Conservation (phyloP, 2,329 filamentous ascomycete genomes). For the Fusarium citri region DNA sequence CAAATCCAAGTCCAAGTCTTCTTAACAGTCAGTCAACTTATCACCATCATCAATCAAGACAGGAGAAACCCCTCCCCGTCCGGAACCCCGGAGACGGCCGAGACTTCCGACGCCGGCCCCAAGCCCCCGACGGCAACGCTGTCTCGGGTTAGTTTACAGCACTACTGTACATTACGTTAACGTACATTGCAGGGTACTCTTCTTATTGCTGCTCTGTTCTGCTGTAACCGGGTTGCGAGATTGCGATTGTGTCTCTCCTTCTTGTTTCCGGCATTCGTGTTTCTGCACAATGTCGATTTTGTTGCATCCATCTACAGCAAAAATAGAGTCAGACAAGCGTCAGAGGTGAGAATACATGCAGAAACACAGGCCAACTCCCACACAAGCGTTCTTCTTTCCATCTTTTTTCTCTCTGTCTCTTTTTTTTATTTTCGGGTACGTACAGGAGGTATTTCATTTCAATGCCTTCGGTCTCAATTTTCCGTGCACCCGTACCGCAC, state of each 20-base stretch:
- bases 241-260: slow-evolving; percentile 6
- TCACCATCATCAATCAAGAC: neutral
- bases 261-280: slow-evolving; percentile 25
- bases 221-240: neutral
- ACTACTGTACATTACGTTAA: slow-evolving; percentile 4
- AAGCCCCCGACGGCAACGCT: slow-evolving; percentile 42
- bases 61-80: slow-evolving; percentile 10
- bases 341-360: slow-evolving; percentile 24
- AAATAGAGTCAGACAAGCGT: slow-evolving; percentile 26
- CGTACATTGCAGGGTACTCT: slow-evolving; percentile 1
- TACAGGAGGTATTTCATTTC: neutral
- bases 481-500: neutral
- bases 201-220: neutral
- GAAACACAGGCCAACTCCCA: neutral
- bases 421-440: neutral
- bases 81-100: slow-evolving; percentile 42
- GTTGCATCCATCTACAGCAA: slow-evolving; percentile 2
- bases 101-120: slow-evolving; percentile 39
- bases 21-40: neutral
- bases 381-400: slow-evolving; percentile 1
- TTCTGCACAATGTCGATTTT: neutral
- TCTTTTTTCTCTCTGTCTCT: neutral
- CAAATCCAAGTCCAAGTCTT: neutral
- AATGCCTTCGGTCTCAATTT: neutral
- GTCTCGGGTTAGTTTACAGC: slow-evolving; percentile 41